phyloP scores from a whole-genome alignment of 1,284 basidiomycete genomes.

The Malassezia obtusa region DNA sequence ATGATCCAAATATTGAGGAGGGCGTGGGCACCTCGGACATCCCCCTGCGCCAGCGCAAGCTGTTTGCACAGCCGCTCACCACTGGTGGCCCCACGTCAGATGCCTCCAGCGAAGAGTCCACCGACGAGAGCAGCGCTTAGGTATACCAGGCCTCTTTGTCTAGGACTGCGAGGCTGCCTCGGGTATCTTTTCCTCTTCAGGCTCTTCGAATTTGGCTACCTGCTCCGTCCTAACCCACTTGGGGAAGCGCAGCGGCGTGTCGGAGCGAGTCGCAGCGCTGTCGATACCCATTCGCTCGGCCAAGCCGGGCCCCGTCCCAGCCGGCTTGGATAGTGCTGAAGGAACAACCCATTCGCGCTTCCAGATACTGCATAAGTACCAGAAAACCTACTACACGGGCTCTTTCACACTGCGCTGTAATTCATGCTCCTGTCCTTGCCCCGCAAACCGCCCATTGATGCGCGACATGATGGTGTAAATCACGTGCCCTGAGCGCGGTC shows the following conservation, averaged over 20 bases:
- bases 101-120: slow-evolving; percentile 6
- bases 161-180: not conserved
- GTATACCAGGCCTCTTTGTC: not conserved
- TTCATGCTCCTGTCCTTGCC: slow-evolving; percentile 9
- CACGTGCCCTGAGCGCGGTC: too few relatives aligned
- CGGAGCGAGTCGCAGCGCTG: slow-evolving; percentile 10
- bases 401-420: slow-evolving; percentile 8
- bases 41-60: slow-evolving; percentile 2
- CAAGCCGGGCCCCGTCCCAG: not conserved
- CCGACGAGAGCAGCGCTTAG: not conserved
- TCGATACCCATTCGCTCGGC: slow-evolving; percentile 10
- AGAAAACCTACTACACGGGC: slow-evolving; percentile 8
- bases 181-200: not conserved
- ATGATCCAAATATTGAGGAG: slow-evolving; percentile 10
- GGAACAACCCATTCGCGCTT: slow-evolving; percentile 9
- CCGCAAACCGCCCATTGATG: slow-evolving; percentile 10
- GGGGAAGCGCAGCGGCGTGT: slow-evolving; percentile 10
- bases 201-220: not conserved
- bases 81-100: slow-evolving; percentile 9
- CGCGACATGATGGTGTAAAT: slow-evolving; percentile 10
- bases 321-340: not conserved
- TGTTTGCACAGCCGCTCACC: slow-evolving; percentile 3
- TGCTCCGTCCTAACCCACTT: slow-evolving; percentile 17
- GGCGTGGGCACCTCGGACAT: not conserved
- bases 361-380: slow-evolving; percentile 2